Evolutionary conservation across 1,139 yeast species (phyloP).

Genomic region (Waltiozyma sp.): DNA sequence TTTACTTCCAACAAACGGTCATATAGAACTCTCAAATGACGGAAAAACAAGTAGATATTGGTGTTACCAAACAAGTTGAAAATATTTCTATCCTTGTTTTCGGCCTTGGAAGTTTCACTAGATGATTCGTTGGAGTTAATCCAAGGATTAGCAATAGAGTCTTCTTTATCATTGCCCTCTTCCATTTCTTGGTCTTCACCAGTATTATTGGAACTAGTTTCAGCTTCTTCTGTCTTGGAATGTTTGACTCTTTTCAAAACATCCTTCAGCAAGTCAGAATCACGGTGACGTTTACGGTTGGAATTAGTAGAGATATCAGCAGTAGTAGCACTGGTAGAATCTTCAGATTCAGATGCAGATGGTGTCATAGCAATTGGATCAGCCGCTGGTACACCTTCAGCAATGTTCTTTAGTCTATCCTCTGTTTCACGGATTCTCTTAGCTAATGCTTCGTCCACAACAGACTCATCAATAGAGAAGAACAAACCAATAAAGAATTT

Average conservation of each 20-base stretch:
- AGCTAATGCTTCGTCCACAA: conserved; percentile 25
- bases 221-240: conserved; percentile 29
- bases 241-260: conserved; percentile 55
- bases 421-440: conserved; percentile 16
- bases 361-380: background rate
- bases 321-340: background rate
- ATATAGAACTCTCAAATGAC: conserved; percentile 74
- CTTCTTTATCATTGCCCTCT: conserved; percentile 30
- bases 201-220: conserved; percentile 9
- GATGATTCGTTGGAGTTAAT: conserved; percentile 22
- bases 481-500: conserved; percentile 59
- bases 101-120: conserved; percentile 20
- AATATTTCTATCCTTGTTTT: conserved; percentile 25
- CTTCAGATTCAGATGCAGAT: conserved; percentile 12
- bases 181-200: conserved; percentile 13
- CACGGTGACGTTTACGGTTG: conserved; percentile 48
- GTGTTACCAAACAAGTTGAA: conserved; percentile 85
- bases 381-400: background rate
- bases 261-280: conserved; percentile 59
- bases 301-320: background rate
- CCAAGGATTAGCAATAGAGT: conserved; percentile 49
- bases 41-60: conserved; percentile 82
- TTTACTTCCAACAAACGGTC: conserved; percentile 74
- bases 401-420: conserved; percentile 4
- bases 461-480: conserved; percentile 39